Evolutionary conservation across 148 eudicot genomes (phyloP), one percentile per base, ranked within the genome.

Genomic region (Camellia granthamiana): DNA sequence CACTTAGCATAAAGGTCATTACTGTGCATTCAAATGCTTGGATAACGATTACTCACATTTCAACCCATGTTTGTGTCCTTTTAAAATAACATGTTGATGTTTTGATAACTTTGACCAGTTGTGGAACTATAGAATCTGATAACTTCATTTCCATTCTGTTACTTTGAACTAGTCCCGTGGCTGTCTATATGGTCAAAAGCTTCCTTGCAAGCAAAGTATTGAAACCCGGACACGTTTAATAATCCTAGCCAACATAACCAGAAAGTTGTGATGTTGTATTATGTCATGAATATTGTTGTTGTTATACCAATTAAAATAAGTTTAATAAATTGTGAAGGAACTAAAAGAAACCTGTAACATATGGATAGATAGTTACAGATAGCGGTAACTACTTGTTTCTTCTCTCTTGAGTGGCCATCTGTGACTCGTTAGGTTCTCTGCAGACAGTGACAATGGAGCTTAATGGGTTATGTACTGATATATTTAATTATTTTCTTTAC

Each of bases 1-100:
- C 87, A 64, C 86, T 91, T 60, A 85, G 85, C 80, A 67, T 93
- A 73, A 96, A 96, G 97, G 99, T 96, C 79, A 82, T 19, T 81
- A 43, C 59, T 81, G 43, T 61, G 66, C 55, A 69, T 16, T 65
- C 18, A 55, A 68, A 14, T 42, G n/a, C 78, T 65, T 74, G 42
- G 18, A 10, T 44, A 1, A 13, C 68, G 44, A 43, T 76, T 23
- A n/a, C 38, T 6, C 77, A 18, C 18, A 12, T 38, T 6, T 51
- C 59, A 42, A 9, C n/a, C 38, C 75, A 23, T 55, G 46, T 30
- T 73, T 73, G n/a, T 30, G 14, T 73, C 62, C 46, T 73, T 52
- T 16, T 42, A n/a, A 42, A 38, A 41, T 73, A 6, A 41, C 19
- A 12, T 58, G 43, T 56, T 54, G 61, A 73, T 30, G 46, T 23